A percentile compares a stretch with the other conserved stretches of the same genome.
Evolutionary conservation across 345 rosid genomes (phyloP).

Genomic region (Schrenkiella parvula): DNA sequence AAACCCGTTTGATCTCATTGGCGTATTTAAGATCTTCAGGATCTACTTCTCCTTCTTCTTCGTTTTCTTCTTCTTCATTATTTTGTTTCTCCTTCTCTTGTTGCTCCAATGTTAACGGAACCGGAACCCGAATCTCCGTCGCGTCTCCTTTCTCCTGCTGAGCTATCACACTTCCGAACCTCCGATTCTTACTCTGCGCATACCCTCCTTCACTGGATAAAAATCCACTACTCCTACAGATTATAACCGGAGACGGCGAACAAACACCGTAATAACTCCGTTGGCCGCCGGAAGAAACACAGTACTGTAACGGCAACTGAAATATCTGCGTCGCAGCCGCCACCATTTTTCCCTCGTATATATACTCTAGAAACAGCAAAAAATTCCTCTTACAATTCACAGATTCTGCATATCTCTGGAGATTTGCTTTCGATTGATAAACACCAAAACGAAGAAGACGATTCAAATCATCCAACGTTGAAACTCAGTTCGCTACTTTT

Average conservation of each 20-base stretch:
- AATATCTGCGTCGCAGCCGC: slow-evolving; percentile 20
- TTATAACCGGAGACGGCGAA: slow-evolving; percentile 22
- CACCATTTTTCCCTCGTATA: slow-evolving; percentile 2
- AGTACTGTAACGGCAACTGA: slow-evolving; percentile 27
- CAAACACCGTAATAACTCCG: slow-evolving; percentile 13
- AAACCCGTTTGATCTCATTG: slow-evolving; percentile 38
- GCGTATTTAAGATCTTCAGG: slow-evolving; percentile 37
- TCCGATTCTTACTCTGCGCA: slow-evolving; percentile 16
- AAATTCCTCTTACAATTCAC: neutral
- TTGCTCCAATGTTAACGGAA: slow-evolving; percentile 35
- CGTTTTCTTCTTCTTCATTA: slow-evolving; percentile 11
- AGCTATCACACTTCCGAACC: slow-evolving; percentile 19
- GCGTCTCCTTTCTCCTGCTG: slow-evolving; percentile 37
- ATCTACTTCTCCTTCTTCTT: slow-evolving; percentile 26
- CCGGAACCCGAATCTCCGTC: slow-evolving; percentile 35
- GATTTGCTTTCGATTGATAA: neutral
- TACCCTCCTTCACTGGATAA: neutral
- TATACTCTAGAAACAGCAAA: neutral
- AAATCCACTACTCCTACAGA: neutral
- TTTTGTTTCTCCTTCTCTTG: slow-evolving; percentile 30
- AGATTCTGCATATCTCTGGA: slow-evolving; percentile 20
- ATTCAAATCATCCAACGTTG: neutral
- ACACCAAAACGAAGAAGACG: slow-evolving; percentile 7
- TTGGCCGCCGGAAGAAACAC: slow-evolving; percentile 16
- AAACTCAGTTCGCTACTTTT: neutral